Base-by-base conservation (phyloP, 768 basidiomycete genomes). In the Lentinus brumalis region DNA sequence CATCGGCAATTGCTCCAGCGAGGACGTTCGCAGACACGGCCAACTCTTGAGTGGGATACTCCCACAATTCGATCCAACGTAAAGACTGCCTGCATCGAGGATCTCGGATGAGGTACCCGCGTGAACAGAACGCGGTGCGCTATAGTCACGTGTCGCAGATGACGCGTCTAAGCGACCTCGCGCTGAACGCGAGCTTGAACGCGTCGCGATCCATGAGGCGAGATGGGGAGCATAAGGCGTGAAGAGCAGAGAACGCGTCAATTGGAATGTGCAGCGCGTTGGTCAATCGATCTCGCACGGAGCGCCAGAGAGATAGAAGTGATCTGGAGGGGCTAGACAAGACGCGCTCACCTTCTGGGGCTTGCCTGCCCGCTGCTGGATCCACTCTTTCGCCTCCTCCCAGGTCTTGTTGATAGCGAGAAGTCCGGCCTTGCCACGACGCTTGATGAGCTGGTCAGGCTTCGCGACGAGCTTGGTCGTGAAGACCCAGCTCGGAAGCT, bases 381-480 rank as follows among this genome's bases (percentile, higher is more conserved):
- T 91, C 96, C 97, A 98, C 52, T 83, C 76, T 72, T 85, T 92
- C 21, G 92, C 92, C 69, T 90, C 91, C 40, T 87, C 81, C 92
- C 92, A 97, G 26, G 83, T 81, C 79, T 96, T 96, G 87, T 98
- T 98, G 66, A 99, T 83, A 39, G 88, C 87, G 64, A 99, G 86
- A 14, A 99, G 84, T 66, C 97, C 97, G 21, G 94, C 94, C 84
- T 99, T 99, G 71, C 97, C 97, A 63, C 97, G 92, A 66, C 97
- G 91, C 83, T 98, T 99, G 86, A 98, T 98, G 77, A 98, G 89
- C 79, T 97, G 95, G 79, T 96, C 95, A 29, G 95, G 95, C 80
- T 97, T 97, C 16, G 88, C 95, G 70, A 97, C 95, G 74, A 96
- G 92, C 81, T 93, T 92, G 67, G 78, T 86, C 66, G 81, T 85